Evolutionary conservation across 2,329 filamentous ascomycete species (phyloP).

Genomic region (Pseudogymnoascus sp.): DNA sequence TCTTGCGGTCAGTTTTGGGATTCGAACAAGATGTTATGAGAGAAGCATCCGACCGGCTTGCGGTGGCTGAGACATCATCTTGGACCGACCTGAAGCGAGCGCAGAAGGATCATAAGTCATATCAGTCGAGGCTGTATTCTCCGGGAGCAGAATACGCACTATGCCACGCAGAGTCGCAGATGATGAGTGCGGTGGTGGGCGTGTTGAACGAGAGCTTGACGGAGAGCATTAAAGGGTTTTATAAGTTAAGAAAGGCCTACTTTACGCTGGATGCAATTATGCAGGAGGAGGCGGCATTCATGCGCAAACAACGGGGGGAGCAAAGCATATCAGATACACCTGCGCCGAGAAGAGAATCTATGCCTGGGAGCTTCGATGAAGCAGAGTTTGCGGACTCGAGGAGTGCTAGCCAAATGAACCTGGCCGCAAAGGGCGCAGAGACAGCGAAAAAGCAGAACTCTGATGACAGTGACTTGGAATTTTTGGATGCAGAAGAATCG

Average conservation of each 20-base stretch:
- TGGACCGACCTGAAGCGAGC: constrained; percentile 70
- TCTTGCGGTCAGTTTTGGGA: constrained; percentile 78
- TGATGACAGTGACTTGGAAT: constrained; percentile 41
- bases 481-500: constrained; percentile 49
- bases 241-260: constrained; percentile 85
- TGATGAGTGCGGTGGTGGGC: constrained; percentile 82
- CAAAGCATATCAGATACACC: neutral
- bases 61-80: constrained; percentile 68
- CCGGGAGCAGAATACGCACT: constrained; percentile 81
- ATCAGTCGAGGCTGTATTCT: constrained; percentile 57
- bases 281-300: constrained; percentile 58
- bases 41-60: constrained; percentile 66
- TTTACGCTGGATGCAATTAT: constrained; percentile 73
- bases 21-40: constrained; percentile 90
- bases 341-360: constrained; percentile 14
- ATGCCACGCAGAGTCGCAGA: constrained; percentile 74
- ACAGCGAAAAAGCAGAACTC: constrained; percentile 19
- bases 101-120: constrained; percentile 55
- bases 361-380: constrained; percentile 35
- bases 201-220: constrained; percentile 90
- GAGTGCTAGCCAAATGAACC: neutral
- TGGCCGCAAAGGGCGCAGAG: neutral
- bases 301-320: constrained; percentile 26
- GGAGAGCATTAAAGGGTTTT: constrained; percentile 85
- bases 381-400: constrained; percentile 18